Base-by-base conservation (phyloP, 192 early-diverging fungal genomes). In the Entomortierella parvispora region DNA sequence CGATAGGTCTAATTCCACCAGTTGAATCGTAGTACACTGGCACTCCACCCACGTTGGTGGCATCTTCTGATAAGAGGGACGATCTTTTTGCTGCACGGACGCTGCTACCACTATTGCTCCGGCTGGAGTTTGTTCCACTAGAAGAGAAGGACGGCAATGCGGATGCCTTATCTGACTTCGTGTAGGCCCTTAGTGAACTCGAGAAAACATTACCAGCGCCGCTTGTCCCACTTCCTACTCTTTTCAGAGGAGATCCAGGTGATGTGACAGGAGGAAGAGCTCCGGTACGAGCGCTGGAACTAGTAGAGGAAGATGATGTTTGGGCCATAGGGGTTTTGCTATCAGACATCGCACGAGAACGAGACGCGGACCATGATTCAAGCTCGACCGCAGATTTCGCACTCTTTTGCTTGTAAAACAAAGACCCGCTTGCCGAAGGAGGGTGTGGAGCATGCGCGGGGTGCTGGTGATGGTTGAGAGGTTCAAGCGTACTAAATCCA, bases 391-490 rank as follows among this genome's bases (percentile, higher is more conserved):
- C 66, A 23, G 74, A 77, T 29, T 44, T 77, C 2, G 61, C 32
- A 12, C 45, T 64, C 32, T 68, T 68, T 61, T 77, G 74, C 47
- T 77, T 77, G 49, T 77, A 77, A 51, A 77, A 59, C 14, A 64
- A n/a, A 2, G 74, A 64, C 0, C 56, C 61, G 15, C 42, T 34
- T 7, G 52, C 62, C 11, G 43, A 34, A 1, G 26, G 59, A 20
- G 28, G 20, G 25, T 2, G 43, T n/a, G 0, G 33, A 5, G 10
- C 18, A 59, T 15, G 57, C 12, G 46, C 60, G 8, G 44, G 34
- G 1, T 29, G 22, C 17, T 18, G 33, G 37, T 18, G 53, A 11
- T 40, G 37, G 12, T 12, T 40, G 12, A 5, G 37, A 40, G 37
- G 37, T 9, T 40, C 26, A 57, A 53, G 12, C 43, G 54, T 23